These are phyloP conservation scores for Colletotrichum paranaense DNA, from an alignment of 2,329 filamentous ascomycete genomes.

Conservation along the genomic window DNA sequence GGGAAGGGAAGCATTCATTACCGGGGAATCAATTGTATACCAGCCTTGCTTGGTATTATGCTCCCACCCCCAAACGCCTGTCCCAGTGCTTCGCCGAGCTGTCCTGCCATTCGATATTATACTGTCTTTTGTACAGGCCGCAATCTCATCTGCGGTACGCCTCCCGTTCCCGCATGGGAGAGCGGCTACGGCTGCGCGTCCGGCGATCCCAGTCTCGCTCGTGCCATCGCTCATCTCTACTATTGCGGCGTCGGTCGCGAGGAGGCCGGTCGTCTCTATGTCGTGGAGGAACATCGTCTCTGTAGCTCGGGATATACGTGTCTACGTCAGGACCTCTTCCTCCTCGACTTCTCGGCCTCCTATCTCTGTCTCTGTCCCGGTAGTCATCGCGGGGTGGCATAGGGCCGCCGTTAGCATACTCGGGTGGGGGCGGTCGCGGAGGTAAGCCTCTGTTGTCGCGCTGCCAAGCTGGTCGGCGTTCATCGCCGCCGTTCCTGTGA, in stretches of 20 bases:
- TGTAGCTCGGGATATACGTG: slow-evolving; percentile 63
- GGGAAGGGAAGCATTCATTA: neutral
- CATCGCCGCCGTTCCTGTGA: slow-evolving; percentile 49
- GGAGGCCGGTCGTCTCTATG: slow-evolving; percentile 44
- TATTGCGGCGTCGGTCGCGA: slow-evolving; percentile 37
- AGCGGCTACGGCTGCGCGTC: slow-evolving; percentile 54
- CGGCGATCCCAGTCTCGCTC: slow-evolving; percentile 52
- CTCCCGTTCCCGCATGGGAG: slow-evolving; percentile 55
- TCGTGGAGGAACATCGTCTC: slow-evolving; percentile 43
- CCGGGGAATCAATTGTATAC: slow-evolving; percentile 30
- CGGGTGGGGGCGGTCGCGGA: slow-evolving; percentile 62
- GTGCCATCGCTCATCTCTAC: slow-evolving; percentile 44
- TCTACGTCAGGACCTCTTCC: slow-evolving; percentile 54
- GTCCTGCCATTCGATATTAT: slow-evolving; percentile 5
- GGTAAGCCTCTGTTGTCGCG: slow-evolving; percentile 64
- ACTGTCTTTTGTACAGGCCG: slow-evolving; percentile 4
- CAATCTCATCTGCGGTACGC: slow-evolving; percentile 59
- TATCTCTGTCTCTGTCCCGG: slow-evolving; percentile 44
- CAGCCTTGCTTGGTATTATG: slow-evolving; percentile 23
- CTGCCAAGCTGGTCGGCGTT: slow-evolving; percentile 65
- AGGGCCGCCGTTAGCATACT: slow-evolving; percentile 47
- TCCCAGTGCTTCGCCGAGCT: slow-evolving; percentile 24
- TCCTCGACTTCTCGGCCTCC: slow-evolving; percentile 46
- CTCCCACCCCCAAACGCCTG: slow-evolving; percentile 26
- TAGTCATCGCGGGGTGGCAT: slow-evolving; percentile 53